Evolutionary conservation across 2,329 filamentous ascomycete species (phyloP).

Genomic region (Thelonectria olida): DNA sequence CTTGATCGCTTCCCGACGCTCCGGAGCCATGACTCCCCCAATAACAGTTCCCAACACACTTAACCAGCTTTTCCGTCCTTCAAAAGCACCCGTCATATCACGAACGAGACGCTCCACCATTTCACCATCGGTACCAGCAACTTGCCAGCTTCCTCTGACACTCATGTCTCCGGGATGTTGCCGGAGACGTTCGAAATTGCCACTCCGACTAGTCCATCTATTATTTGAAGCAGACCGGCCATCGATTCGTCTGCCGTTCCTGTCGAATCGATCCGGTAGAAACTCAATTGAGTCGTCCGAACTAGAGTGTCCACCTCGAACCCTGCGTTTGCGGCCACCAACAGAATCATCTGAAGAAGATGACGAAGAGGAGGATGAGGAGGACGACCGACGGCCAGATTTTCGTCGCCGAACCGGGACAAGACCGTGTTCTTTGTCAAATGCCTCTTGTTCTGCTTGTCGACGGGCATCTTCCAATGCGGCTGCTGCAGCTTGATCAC

Average conservation of each 20-base stretch:
- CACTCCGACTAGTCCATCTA: slow-evolving; percentile 49
- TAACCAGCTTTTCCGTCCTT: slow-evolving; percentile 44
- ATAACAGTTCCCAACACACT: slow-evolving; percentile 43
- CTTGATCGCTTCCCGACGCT: slow-evolving; percentile 21
- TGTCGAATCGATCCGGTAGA: slow-evolving; percentile 59
- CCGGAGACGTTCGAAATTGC: slow-evolving; percentile 53
- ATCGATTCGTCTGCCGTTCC: slow-evolving; percentile 52
- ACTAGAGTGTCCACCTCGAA: slow-evolving; percentile 22
- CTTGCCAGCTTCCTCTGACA: slow-evolving; percentile 54
- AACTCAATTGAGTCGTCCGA: slow-evolving; percentile 53
- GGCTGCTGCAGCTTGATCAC: slow-evolving; percentile 44
- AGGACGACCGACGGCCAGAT: slow-evolving; percentile 23
- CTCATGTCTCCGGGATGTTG: slow-evolving; percentile 46
- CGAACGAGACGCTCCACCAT: slow-evolving; percentile 48
- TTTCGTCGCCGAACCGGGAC: slow-evolving; percentile 25
- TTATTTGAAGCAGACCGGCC: slow-evolving; percentile 22
- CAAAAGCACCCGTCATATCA: slow-evolving; percentile 41
- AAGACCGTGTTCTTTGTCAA: slow-evolving; percentile 30
- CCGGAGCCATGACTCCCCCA: slow-evolving; percentile 31
- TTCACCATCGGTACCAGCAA: slow-evolving; percentile 54
- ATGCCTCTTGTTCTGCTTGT: slow-evolving; percentile 26
- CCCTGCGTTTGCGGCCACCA: slow-evolving; percentile 33
- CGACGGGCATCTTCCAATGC: slow-evolving; percentile 32
- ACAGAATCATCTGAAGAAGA: slow-evolving; percentile 47
- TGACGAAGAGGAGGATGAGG: slow-evolving; percentile 45